Percentiles rank a stretch among this genome's conserved stretches.
Conservation (phyloP, 2,329 filamentous ascomycete genomes). For the Exophiala oligosperma region DNA sequence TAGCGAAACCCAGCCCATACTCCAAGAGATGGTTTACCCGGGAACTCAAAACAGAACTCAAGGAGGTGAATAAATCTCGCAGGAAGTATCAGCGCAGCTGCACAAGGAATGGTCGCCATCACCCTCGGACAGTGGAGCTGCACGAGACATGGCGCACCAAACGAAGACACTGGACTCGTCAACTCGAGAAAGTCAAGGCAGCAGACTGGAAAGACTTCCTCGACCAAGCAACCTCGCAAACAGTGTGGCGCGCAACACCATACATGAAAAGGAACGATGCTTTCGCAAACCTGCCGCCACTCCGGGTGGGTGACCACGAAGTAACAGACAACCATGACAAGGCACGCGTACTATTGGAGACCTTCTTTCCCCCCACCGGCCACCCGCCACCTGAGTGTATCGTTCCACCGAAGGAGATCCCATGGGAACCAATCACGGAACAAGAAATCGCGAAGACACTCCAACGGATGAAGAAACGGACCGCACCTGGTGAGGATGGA, state of each 20-base stretch:
- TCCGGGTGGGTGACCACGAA: conserved; percentile 17
- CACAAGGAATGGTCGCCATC: conserved; percentile 2
- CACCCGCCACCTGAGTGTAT: conserved; percentile 4
- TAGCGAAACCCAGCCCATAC: conserved; percentile 21
- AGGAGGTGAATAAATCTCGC: conserved; percentile 24
- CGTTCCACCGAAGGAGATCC: conserved; percentile 9
- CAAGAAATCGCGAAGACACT: conserved; percentile 22
- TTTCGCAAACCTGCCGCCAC: conserved; percentile 22
- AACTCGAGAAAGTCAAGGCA: conserved; percentile 2
- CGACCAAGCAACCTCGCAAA: conserved; percentile 22
- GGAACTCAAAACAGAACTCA: conserved; percentile 29
- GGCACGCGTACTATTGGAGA: conserved; percentile 20
- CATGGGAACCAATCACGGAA: conserved; percentile 25
- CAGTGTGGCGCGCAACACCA: conserved; percentile 25
- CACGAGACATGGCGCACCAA: conserved; percentile 13
- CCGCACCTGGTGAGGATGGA: conserved; percentile 23
- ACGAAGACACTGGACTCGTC: conserved; percentile 26
- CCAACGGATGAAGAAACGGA: conserved; percentile 21
- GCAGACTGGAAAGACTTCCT: conserved; percentile 31
- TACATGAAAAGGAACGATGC: conserved; percentile 20
- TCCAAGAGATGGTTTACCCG: conserved; percentile 31
- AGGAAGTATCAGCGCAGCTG: conserved; percentile 26
- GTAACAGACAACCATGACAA: conserved; percentile 27
- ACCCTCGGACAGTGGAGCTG: conserved; percentile 4
- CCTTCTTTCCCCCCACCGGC: conserved; percentile 24